Conservation (phyloP, 768 basidiomycete species). For the Mycena belliarum region DNA sequence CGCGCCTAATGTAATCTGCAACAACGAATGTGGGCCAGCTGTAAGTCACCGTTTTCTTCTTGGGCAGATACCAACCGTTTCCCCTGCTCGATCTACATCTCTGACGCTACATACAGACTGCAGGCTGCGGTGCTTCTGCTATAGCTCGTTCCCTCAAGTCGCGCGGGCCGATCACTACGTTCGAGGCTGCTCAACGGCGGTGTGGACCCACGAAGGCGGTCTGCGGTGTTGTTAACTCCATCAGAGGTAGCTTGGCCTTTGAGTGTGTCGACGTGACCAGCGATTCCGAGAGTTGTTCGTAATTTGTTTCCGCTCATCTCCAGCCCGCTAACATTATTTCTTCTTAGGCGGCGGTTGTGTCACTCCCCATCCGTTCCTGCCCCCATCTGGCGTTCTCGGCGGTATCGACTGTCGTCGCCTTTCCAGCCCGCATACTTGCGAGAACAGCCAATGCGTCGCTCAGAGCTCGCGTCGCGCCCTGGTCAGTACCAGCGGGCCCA, state of each 20-base stretch:
- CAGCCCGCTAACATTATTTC: neutral
- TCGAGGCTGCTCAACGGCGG: neutral
- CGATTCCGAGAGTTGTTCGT: slow-evolving; percentile 12
- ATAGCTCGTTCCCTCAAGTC: slow-evolving; percentile 14
- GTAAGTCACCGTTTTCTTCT: neutral
- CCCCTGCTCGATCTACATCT: neutral
- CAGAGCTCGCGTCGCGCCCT: neutral
- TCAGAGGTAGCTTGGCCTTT: neutral
- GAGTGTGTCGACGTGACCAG: slow-evolving; percentile 8
- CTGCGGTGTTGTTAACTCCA: slow-evolving; percentile 8
- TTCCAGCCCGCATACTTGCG: slow-evolving; percentile 5
- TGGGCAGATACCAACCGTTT: neutral
- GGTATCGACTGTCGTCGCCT: slow-evolving; percentile 12
- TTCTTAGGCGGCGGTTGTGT: slow-evolving; percentile 17
- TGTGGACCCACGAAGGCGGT: slow-evolving; percentile 5
- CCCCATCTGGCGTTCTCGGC: neutral
- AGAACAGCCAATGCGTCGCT: slow-evolving; percentile 16
- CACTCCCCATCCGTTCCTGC: slow-evolving; percentile 3
- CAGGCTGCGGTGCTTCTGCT: slow-evolving; percentile 2
- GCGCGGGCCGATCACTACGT: slow-evolving; percentile 4
- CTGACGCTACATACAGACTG: neutral
- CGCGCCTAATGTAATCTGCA: neutral
- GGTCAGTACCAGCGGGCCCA: too few species aligned
- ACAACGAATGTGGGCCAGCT: neutral
- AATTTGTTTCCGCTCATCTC: neutral